Evolutionary conservation across 441 rosid genomes (phyloP), one percentile per base, ranked within the genome.

Genomic region (Omphalea diandra): DNA sequence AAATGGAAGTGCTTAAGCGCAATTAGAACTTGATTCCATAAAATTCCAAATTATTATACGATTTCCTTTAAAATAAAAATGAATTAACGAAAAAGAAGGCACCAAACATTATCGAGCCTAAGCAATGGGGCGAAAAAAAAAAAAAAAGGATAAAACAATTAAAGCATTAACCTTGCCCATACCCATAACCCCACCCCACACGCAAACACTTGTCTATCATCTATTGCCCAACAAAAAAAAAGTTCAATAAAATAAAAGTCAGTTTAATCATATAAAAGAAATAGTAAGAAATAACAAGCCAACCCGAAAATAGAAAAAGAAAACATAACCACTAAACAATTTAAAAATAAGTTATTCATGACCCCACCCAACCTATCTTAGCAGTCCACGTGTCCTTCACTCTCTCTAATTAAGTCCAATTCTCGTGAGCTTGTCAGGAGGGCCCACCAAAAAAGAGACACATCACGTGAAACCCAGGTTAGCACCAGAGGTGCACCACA

Each of bases 381-480:
- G 43, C 41, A 64, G 10, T 64, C 68, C 68, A 64, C 68, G 68
- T 47, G 56, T 35, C 41, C 1, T 4, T 47, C 26, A 44, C 27
- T 32, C 35, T 3, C 47, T 24, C 63, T n/a, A n/a, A n/a, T n/a
- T 33, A 33, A 33, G 43, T 58, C 40, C 59, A 54, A 27, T 26
- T 27, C 18, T 3, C n/a, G 2, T 3, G 5, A n/a, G n/a, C n/a
- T 17, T 58, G 10, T 41, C n/a, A 24, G n/a, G 52, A n/a, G 66
- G 11, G 33, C 47, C 18, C 43, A 36, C 56, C 2, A 20, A 44
- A 6, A 46, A 20, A 52, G 62, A 52, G 71, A 76, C 85, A 79
- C 75, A 74, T 66, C 77, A 82, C 78, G 79, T 79, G 85, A 74
- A 74, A 65, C 61, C 76, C 74, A 52, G 35, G 73, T 66, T 71